Base-by-base conservation (phyloP, 1,284 basidiomycete species). In the Trichosporon sp. region DNA sequence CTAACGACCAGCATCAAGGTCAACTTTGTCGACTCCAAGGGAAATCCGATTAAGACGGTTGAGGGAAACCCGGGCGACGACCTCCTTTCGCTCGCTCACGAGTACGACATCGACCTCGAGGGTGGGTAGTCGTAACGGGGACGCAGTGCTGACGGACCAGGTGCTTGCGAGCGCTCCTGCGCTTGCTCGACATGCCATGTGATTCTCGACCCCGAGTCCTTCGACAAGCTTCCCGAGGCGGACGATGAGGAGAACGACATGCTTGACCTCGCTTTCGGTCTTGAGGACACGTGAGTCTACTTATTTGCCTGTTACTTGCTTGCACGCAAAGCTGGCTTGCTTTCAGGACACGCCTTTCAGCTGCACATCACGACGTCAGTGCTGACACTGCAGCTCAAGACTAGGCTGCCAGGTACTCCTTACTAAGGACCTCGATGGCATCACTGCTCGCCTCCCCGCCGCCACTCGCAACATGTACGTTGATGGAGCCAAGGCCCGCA, bases 101-200 rank as follows among this genome's bases (percentile, higher is more conserved):
- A 98, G 79, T 88, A 96, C 77, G 95, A 98, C 73, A 87, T 99
- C 63, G 95, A 99, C 76, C 84, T 99, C n/a, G 95, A 99, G 85
- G 95, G 94, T 90, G 65, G 69, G 85, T 73, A 6, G 4, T 34
- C 10, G 9, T 25, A 6, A 14, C 19, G 19, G 1, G 25, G 23
- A 31, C 32, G 6, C 6, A 6, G 32, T 32, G 19, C 63, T 65
- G 46, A 61, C 46, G 16, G 44, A 29, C n/a, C 73, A 95, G 92
- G 93, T 68, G 94, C 94, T 29, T 99, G 96, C 79, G 95, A 98
- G 84, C 91, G 92, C 56, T 96, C 92, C 0, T 87, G 97, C 61
- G 96, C 95, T 21, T 99, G 95, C 79, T 98, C 95, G 29, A 99
- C 96, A 37, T 99, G 96, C 78, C 95, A 99, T 78, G 88, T 98